A percentile compares a stretch with the other conserved stretches of the same genome.
Evolutionary conservation across 345 rosid genomes (phyloP).

Genomic region (Linum tenue): DNA sequence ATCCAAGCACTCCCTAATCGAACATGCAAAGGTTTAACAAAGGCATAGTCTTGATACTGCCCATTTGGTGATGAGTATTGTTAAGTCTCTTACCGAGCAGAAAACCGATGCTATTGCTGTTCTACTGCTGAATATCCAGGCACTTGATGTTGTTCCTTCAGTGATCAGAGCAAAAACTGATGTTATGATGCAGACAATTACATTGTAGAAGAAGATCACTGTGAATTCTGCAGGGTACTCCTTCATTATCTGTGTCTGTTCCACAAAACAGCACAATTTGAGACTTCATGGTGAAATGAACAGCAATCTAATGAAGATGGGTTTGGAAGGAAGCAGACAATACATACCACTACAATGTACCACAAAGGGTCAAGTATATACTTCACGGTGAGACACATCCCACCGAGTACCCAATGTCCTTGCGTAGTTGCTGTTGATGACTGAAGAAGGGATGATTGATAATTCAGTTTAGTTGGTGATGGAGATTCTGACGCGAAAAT

Average conservation of each 20-base stretch:
- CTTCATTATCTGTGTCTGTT: neutral
- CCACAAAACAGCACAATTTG: neutral
- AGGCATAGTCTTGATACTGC: too few relatives aligned
- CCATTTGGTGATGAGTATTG: neutral
- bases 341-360: neutral
- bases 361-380: neutral
- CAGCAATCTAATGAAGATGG: neutral
- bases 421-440: neutral
- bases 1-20: neutral
- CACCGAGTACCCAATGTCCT: neutral
- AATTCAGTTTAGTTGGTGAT: neutral
- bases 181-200: neutral
- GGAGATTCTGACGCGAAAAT: neutral
- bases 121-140: neutral
- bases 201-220: neutral
- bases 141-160: neutral
- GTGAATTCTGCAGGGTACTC: constrained; percentile 1
- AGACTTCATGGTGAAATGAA: neutral
- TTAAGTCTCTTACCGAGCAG: neutral
- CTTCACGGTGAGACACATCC: neutral
- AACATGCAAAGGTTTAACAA: too few relatives aligned
- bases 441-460: neutral
- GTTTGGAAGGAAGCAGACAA: neutral
- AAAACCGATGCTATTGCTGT: neutral
- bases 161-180: neutral